Conservation (phyloP, 306 rosid species). For the Castanea mollissima region DNA sequence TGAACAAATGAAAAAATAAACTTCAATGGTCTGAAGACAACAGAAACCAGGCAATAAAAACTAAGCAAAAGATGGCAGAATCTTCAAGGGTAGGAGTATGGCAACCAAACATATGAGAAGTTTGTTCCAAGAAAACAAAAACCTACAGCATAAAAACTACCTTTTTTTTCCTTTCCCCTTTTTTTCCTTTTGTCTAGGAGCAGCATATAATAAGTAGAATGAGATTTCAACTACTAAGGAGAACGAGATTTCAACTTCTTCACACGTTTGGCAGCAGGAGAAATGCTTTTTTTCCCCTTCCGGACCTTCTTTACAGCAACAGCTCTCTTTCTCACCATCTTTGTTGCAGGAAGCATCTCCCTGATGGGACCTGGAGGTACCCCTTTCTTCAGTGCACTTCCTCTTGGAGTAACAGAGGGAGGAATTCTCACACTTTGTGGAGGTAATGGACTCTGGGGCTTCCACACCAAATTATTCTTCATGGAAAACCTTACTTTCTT, state of each 20-base stretch:
- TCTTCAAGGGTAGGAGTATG: not conserved
- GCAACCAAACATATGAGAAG: not conserved
- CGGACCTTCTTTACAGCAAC: slow-evolving; percentile 54
- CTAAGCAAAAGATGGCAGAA: not conserved
- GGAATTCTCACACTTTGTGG: slow-evolving; percentile 89
- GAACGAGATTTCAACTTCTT: slow-evolving; percentile 61
- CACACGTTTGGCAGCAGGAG: slow-evolving; percentile 57
- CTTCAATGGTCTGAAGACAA: not conserved
- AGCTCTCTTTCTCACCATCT: slow-evolving; percentile 52
- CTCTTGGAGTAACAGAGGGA: slow-evolving; percentile 92
- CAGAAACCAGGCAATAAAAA: not conserved
- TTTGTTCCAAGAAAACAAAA: not conserved
- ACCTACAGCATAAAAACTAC: not conserved
- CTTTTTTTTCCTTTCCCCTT: no score
- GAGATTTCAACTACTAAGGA: slow-evolving; percentile 34
- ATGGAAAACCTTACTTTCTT: slow-evolving; percentile 90
- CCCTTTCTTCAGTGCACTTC: slow-evolving; percentile 99
- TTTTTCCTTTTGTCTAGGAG: not conserved
- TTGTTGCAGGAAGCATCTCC: slow-evolving; percentile 55
- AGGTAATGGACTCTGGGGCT: slow-evolving; percentile 89
- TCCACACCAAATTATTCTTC: slow-evolving; percentile 94
- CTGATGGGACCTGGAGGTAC: slow-evolving; percentile 90
- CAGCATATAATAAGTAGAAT: slow-evolving; percentile 23
- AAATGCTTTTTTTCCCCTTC: slow-evolving; percentile 50
- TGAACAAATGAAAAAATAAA: slow-evolving; percentile 34